These are phyloP conservation scores for Epichloe scottii DNA, from an alignment of 2,329 filamentous ascomycete genomes.

Conservation along the genomic window DNA sequence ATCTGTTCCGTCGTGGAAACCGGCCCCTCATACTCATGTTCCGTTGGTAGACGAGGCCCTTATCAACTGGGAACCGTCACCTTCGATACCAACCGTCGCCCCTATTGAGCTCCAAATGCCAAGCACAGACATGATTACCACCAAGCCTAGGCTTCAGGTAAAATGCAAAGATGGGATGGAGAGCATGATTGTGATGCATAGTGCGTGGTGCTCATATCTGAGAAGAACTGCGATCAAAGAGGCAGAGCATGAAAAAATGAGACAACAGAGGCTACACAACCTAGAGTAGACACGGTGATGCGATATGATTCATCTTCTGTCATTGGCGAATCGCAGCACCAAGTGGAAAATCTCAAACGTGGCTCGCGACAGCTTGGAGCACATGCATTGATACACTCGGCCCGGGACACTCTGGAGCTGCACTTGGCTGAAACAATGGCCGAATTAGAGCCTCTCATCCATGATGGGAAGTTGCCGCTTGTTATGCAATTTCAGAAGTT, in stretches of 20 bases:
- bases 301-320: background rate
- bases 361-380: slow-evolving; percentile 12
- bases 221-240: slow-evolving; percentile 71
- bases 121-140: slow-evolving; percentile 8
- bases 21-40: background rate
- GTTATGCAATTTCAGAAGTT: slow-evolving; percentile 26
- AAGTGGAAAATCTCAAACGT: slow-evolving; percentile 11
- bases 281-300: background rate
- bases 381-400: slow-evolving; percentile 26
- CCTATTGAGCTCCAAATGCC: slow-evolving; percentile 14
- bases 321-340: slow-evolving; percentile 8
- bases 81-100: slow-evolving; percentile 13
- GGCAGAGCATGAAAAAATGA: slow-evolving; percentile 39
- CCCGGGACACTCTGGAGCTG: slow-evolving; percentile 32
- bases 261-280: background rate
- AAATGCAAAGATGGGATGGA: slow-evolving; percentile 73
- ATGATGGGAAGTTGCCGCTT: slow-evolving; percentile 28
- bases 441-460: slow-evolving; percentile 23
- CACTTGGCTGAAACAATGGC: slow-evolving; percentile 32
- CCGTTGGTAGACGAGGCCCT: slow-evolving; percentile 10
- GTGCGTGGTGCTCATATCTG: slow-evolving; percentile 89
- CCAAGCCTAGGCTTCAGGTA: slow-evolving; percentile 26
- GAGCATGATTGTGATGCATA: slow-evolving; percentile 80
- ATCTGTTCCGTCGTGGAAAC: background rate
- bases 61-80: slow-evolving; percentile 15